Conservation (phyloP, 1,284 basidiomycete genomes). For the Spongiforma sp. region DNA sequence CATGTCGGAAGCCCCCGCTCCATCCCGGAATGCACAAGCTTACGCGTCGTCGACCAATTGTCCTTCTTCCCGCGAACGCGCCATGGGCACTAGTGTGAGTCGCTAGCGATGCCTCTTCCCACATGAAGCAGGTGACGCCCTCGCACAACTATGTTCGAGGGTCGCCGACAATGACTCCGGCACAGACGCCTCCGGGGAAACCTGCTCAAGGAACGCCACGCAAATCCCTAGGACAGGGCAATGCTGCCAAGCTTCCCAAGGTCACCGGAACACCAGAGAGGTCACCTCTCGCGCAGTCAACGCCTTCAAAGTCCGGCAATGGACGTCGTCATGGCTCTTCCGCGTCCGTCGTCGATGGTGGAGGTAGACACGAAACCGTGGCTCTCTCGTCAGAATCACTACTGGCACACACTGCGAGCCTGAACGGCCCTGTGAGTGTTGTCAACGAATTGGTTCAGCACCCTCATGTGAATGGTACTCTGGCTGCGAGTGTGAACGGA, state of each 20-base stretch:
- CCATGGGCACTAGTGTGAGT: slow-evolving; percentile 29
- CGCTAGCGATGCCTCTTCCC: slow-evolving; percentile 2
- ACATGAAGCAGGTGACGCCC: slow-evolving; percentile 21
- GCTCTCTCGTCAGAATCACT: slow-evolving; percentile 32
- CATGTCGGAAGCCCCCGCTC: slow-evolving; percentile 35
- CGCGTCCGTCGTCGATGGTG: slow-evolving; percentile 20
- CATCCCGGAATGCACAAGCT: slow-evolving; percentile 26
- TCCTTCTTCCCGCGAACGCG: slow-evolving; percentile 26
- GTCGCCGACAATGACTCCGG: slow-evolving; percentile 17
- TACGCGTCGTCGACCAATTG: slow-evolving; percentile 29
- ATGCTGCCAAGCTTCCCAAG: slow-evolving; percentile 31
- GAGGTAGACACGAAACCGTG: slow-evolving; percentile 21
- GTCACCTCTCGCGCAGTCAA: slow-evolving; percentile 20
- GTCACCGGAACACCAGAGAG: slow-evolving; percentile 25
- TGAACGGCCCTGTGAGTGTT: slow-evolving; percentile 25
- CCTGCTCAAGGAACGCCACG: slow-evolving; percentile 19
- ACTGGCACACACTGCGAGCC: slow-evolving; percentile 17
- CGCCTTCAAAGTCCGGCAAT: slow-evolving; percentile 27
- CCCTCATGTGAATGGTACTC: slow-evolving; percentile 31
- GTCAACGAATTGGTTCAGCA: slow-evolving; percentile 22
- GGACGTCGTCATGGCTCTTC: slow-evolving; percentile 31
- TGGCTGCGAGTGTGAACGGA: slow-evolving; percentile 26
- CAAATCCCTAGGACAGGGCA: slow-evolving; percentile 24
- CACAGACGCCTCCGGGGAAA: slow-evolving; percentile 27
- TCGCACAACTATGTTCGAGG: slow-evolving; percentile 17